These are phyloP conservation scores for Erysimum cheiri DNA, from an alignment of 441 rosid genomes.

Conservation along the genomic window DNA sequence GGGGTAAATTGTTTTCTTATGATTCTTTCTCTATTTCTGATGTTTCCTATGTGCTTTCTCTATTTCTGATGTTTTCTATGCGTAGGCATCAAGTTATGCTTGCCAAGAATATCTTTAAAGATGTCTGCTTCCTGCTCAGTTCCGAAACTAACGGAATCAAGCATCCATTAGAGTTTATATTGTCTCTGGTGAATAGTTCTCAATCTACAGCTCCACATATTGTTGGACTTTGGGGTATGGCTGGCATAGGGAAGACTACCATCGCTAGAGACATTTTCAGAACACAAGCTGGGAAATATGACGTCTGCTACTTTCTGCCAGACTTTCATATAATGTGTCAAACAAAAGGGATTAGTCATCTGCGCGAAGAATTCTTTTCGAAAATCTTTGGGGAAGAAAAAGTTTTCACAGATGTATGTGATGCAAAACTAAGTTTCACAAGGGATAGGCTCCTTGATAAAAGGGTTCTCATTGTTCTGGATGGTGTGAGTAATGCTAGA, in stretches of 20 bases:
- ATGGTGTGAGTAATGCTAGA: slow-evolving; percentile 42
- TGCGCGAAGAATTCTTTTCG: slow-evolving; percentile 37
- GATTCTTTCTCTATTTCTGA: not conserved
- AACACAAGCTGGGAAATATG: slow-evolving; percentile 29
- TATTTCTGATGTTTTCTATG: not conserved
- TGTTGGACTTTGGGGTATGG: slow-evolving; percentile 50
- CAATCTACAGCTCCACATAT: slow-evolving; percentile 9
- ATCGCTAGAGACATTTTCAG: slow-evolving; percentile 18
- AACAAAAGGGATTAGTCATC: slow-evolving; percentile 2
- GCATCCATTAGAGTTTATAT: not conserved
- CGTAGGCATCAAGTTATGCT: slow-evolving; percentile 36
- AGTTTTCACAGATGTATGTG: not conserved
- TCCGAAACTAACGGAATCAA: slow-evolving; percentile 14
- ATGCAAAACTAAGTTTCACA: slow-evolving; percentile 12
- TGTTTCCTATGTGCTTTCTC: not conserved
- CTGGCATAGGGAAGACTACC: slow-evolving; percentile 45
- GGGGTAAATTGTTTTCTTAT: slow-evolving; percentile 26
- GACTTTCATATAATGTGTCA: slow-evolving; percentile 32
- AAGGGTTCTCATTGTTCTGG: slow-evolving; percentile 40
- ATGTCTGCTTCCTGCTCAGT: slow-evolving; percentile 15
- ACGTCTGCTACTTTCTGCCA: slow-evolving; percentile 24
- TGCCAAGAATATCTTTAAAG: slow-evolving; percentile 25
- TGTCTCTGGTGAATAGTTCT: not conserved
- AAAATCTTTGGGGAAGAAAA: slow-evolving; percentile 30
- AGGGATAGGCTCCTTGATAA: slow-evolving; percentile 18